Percentiles rank a stretch among this genome's conserved stretches.
Evolutionary conservation across 805 yeast genomes (phyloP).

Genomic region (Kodamaea hsintzibuensis): DNA sequence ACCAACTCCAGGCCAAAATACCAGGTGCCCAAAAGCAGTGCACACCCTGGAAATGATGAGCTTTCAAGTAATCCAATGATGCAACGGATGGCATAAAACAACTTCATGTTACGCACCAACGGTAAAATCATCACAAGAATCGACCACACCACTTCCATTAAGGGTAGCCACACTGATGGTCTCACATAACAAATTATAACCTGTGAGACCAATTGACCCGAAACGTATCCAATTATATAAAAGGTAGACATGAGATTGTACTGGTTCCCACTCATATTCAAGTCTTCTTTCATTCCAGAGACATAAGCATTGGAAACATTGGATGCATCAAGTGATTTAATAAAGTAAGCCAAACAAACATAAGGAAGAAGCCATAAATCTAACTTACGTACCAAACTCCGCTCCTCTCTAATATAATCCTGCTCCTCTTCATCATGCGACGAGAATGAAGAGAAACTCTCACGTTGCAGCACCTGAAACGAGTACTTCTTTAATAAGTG

Average conservation of each 20-base stretch:
- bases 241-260: slow-evolving; percentile 11
- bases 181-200: slow-evolving; percentile 21
- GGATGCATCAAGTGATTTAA: slow-evolving; percentile 23
- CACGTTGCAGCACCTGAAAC: slow-evolving; percentile 1
- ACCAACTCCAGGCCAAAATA: slow-evolving; percentile 20
- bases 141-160: slow-evolving; percentile 37
- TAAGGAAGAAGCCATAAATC: slow-evolving; percentile 8
- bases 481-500: neutral
- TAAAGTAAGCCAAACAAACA: slow-evolving; percentile 17
- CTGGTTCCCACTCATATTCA: slow-evolving; percentile 20
- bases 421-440: neutral
- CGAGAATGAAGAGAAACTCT: slow-evolving; percentile 4
- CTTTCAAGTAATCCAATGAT: slow-evolving; percentile 28
- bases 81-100: slow-evolving; percentile 18
- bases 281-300: slow-evolving; percentile 19
- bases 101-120: slow-evolving; percentile 23
- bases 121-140: slow-evolving; percentile 34
- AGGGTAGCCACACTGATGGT: slow-evolving; percentile 33
- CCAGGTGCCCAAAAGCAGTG: slow-evolving; percentile 21
- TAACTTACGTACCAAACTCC: slow-evolving; percentile 1
- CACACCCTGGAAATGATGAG: slow-evolving; percentile 19
- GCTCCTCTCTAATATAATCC: slow-evolving; percentile 1
- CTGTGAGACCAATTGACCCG: slow-evolving; percentile 13
- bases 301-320: slow-evolving; percentile 24
- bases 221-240: slow-evolving; percentile 15